These are phyloP conservation scores for Mortierella sp. DNA, from an alignment of 371 early-diverging fungal genomes.

Conservation along the genomic window DNA sequence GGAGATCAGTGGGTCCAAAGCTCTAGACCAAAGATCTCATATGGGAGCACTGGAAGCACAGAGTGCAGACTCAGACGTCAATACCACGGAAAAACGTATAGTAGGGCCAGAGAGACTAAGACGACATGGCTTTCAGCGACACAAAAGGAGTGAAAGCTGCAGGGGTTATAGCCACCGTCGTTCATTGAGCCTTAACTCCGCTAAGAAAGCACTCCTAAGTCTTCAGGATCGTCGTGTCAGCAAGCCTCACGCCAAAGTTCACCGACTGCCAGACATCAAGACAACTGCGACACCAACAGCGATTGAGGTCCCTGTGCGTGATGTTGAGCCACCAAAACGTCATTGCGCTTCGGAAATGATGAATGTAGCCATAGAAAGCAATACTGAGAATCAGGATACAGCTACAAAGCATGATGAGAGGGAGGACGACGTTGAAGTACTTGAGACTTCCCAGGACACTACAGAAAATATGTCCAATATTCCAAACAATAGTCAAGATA, in stretches of 20 bases:
- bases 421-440: background rate
- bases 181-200: conserved; percentile 34
- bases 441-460: background rate
- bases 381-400: background rate
- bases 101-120: background rate
- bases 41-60: background rate
- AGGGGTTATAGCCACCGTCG: conserved; percentile 23
- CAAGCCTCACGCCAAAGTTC: conserved; percentile 42
- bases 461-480: background rate
- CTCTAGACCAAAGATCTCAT: background rate
- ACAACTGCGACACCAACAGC: conserved; percentile 3
- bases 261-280: conserved; percentile 36
- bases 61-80: background rate
- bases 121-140: background rate
- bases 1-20: background rate
- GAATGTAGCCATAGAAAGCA: background rate
- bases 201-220: conserved; percentile 39
- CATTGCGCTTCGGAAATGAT: background rate
- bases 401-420: background rate
- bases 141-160: conserved; percentile 36
- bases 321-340: background rate
- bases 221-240: conserved; percentile 47
- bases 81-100: background rate
- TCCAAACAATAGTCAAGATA: background rate
- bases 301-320: too few species aligned